Percentiles rank a stretch among this genome's conserved stretches.
These are phyloP conservation scores for Lasiosphaeria hispida DNA, from an alignment of 495 filamentous ascomycete genomes.

Conservation along the genomic window DNA sequence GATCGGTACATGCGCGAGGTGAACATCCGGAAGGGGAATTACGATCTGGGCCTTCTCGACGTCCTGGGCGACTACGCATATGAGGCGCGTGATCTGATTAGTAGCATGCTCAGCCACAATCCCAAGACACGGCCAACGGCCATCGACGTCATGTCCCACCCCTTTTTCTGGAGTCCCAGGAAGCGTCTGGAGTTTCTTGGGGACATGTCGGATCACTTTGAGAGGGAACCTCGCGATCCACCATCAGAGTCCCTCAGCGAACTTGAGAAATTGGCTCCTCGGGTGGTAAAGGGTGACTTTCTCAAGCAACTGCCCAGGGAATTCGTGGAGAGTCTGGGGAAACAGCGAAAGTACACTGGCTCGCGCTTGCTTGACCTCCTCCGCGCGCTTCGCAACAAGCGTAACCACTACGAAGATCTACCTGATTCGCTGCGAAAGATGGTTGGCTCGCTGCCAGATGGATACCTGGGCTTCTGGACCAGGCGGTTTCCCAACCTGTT, in stretches of 20 bases:
- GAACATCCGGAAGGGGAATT: slow-evolving; percentile 87
- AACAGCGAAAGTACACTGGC: slow-evolving; percentile 93
- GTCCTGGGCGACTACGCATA: slow-evolving; percentile 75
- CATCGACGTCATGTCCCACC: slow-evolving; percentile 76
- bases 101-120: slow-evolving; percentile 73
- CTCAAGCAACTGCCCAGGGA: slow-evolving; percentile 69
- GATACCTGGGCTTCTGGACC: slow-evolving; percentile 86
- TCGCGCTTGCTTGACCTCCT: slow-evolving; percentile 79
- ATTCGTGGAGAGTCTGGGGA: slow-evolving; percentile 83
- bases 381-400: slow-evolving; percentile 91
- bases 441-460: slow-evolving; percentile 78
- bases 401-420: slow-evolving; percentile 91
- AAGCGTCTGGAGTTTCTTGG: slow-evolving; percentile 88
- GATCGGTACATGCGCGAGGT: slow-evolving; percentile 93
- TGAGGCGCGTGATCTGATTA: slow-evolving; percentile 83
- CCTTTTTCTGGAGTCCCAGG: slow-evolving; percentile 91
- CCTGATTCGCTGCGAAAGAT: slow-evolving; percentile 71
- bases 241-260: slow-evolving; percentile 66
- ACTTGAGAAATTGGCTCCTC: slow-evolving; percentile 41
- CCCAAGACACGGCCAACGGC: slow-evolving; percentile 72
- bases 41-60: slow-evolving; percentile 67
- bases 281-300: slow-evolving; percentile 62
- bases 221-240: slow-evolving; percentile 81
- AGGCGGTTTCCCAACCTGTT: slow-evolving; percentile 76
- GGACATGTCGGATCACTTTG: slow-evolving; percentile 92